Conservation (phyloP, 345 rosid genomes). For the Viola odorata region DNA sequence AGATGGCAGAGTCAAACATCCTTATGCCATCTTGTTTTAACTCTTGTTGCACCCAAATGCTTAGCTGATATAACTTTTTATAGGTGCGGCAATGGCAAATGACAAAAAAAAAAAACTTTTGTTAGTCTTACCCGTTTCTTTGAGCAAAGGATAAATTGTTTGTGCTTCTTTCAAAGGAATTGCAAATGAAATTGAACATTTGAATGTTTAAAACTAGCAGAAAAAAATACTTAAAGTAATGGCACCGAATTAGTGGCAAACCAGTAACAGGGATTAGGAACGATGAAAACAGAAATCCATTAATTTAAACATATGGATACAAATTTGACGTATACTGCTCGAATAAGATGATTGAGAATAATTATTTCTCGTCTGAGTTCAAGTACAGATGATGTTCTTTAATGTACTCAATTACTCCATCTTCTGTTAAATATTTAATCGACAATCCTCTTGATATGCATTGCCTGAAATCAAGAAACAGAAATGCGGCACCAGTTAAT, state of each 20-base stretch:
- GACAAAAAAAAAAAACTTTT: too few relatives aligned
- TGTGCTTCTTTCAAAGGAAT: too few relatives aligned
- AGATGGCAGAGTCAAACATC: not conserved
- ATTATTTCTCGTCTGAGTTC: constrained; percentile 9
- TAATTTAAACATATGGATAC: not conserved
- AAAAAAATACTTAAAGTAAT: too few relatives aligned
- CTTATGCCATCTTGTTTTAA: not conserved
- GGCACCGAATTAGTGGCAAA: too few relatives aligned
- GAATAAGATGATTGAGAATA: not conserved
- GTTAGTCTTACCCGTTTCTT: too few relatives aligned
- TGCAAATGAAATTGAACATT: too few relatives aligned
- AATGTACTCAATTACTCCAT: constrained; percentile 59
- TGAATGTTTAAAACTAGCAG: too few relatives aligned
- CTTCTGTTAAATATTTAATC: constrained; percentile 65
- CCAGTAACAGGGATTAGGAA: too few relatives aligned
- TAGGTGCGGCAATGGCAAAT: too few relatives aligned
- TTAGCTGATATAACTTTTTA: too few relatives aligned
- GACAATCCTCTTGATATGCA: constrained; percentile 71
- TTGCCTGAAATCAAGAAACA: constrained; percentile 43
- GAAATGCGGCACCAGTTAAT: not conserved
- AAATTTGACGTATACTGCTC: not conserved
- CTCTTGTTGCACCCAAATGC: not conserved
- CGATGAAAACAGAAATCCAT: too few relatives aligned
- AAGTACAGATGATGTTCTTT: constrained; percentile 43
- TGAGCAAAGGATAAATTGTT: too few relatives aligned